Evolutionary conservation across 2,329 filamentous ascomycete genomes (phyloP).

Genomic region (Trichoderma endophyticum): DNA sequence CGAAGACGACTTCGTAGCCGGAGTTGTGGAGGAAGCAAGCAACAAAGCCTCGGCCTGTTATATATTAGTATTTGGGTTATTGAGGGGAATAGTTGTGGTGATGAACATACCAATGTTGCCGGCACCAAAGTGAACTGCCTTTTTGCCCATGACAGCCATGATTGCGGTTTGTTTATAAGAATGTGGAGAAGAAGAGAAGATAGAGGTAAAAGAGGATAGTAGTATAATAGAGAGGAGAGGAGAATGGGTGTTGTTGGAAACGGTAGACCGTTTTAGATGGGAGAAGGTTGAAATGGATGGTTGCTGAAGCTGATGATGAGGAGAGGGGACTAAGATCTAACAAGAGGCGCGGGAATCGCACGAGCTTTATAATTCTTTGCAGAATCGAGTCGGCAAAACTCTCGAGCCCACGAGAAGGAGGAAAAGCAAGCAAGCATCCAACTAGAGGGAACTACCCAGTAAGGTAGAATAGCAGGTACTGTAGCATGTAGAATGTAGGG

Average conservation of each 20-base stretch:
- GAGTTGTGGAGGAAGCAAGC: constrained; percentile 92
- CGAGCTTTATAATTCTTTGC: neutral
- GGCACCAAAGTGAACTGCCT: constrained; percentile 80
- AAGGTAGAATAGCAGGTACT: neutral
- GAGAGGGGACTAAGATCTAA: neutral
- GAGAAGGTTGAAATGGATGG: neutral
- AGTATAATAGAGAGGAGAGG: neutral
- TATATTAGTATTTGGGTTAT: neutral
- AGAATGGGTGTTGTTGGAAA: neutral
- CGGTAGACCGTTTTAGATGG: constrained; percentile 5
- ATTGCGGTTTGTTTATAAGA: constrained; percentile 25
- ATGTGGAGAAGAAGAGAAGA: neutral
- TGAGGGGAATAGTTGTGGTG: neutral
- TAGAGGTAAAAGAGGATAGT: neutral
- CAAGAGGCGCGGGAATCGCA: neutral
- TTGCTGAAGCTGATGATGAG: neutral
- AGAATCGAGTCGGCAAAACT: neutral
- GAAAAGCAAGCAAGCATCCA: neutral
- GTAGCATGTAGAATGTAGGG: neutral
- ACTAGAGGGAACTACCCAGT: neutral
- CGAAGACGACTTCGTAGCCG: constrained; percentile 92
- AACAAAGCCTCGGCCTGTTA: constrained; percentile 69
- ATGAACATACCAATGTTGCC: constrained; percentile 69
- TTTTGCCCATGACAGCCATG: constrained; percentile 61
- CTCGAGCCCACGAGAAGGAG: neutral